phyloP scores from a whole-genome alignment of 2,329 filamentous ascomycete genomes.

The Trichoderma polysporum region DNA sequence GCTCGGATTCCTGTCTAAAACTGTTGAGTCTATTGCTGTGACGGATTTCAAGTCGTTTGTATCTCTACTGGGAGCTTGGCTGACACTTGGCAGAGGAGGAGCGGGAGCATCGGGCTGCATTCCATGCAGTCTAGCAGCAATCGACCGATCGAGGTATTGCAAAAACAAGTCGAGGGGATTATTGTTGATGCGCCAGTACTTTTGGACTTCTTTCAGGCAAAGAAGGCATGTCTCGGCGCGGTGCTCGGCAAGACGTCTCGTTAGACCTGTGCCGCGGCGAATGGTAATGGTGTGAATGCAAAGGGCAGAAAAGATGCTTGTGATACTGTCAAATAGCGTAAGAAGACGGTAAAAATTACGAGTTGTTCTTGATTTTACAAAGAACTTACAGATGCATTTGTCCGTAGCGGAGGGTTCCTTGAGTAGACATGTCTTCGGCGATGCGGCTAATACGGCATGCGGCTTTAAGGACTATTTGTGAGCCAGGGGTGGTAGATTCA shows the following conservation, averaged over 20 bases:
- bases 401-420: constrained; percentile 36
- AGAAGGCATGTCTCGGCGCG: constrained; percentile 40
- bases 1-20: not conserved
- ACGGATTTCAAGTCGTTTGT: not conserved
- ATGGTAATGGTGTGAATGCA: constrained; percentile 41
- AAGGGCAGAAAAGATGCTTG: constrained; percentile 39
- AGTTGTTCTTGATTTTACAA: not conserved
- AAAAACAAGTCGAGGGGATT: constrained; percentile 40
- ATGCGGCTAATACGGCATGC: constrained; percentile 39
- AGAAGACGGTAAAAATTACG: not conserved
- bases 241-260: constrained; percentile 38
- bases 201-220: constrained; percentile 39
- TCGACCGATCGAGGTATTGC: constrained; percentile 40
- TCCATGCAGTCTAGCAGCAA: constrained; percentile 36
- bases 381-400: constrained; percentile 40
- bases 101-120: constrained; percentile 9
- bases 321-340: constrained; percentile 30
- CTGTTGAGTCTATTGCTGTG: constrained; percentile 8
- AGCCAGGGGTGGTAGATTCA: constrained; percentile 30
- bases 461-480: constrained; percentile 33
- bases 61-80: constrained; percentile 15
- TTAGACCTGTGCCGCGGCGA: constrained; percentile 34
- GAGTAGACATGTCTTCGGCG: constrained; percentile 40
- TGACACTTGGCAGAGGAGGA: not conserved
- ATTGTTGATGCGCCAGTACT: constrained; percentile 44